Base-by-base conservation (phyloP, 2,329 filamentous ascomycete genomes). In the Phoma sp. region DNA sequence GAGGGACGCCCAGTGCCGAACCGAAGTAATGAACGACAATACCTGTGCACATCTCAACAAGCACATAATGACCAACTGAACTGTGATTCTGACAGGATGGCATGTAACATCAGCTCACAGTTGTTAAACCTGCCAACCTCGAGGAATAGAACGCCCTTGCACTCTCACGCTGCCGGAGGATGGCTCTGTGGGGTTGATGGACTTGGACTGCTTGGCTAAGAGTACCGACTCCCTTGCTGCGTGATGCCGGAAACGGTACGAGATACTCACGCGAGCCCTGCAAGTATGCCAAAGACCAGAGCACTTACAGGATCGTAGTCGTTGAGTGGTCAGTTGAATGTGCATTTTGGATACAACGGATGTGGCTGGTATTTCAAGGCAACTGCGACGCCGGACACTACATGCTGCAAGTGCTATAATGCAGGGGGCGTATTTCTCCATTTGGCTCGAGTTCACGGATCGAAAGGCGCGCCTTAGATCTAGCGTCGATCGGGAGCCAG, bases 311-410 rank as follows among this genome's bases (percentile, higher is more conserved):
- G 14, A 6, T 30, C 4, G 20, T 14, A 12, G 12, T 17, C 12
- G 12, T 29, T 29, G 28, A 45, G 12, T 45, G 51, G 45, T 26
- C 23, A 26, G 14, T 15, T 17, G 3, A 4, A 4, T 12, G 5
- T 15, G 20, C 32, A 33, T 26, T 34, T 26, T 32, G 15, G n/a
- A 15, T 14, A 15, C 15, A 7, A 9, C 43, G 26, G 29, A 17
- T 9, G 45, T 49, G 51, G 45, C 34, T 49, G 51, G 39, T 23
- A 45, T 49, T 49, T 18, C 34, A 49, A 39, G 7, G 20, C 46
- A 49, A 28, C 39, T 49, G 40, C 34, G 23, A 36, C 43, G 38
- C 29, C n/a, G 37, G 49, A 37, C 23, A 53, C 42, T 4, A 28
- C 34, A 46, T 52, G 29, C 36, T 36, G 36, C 33, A 9, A 46